Base-by-base conservation (phyloP, 345 rosid genomes). In the Carallia pectinifolia region DNA sequence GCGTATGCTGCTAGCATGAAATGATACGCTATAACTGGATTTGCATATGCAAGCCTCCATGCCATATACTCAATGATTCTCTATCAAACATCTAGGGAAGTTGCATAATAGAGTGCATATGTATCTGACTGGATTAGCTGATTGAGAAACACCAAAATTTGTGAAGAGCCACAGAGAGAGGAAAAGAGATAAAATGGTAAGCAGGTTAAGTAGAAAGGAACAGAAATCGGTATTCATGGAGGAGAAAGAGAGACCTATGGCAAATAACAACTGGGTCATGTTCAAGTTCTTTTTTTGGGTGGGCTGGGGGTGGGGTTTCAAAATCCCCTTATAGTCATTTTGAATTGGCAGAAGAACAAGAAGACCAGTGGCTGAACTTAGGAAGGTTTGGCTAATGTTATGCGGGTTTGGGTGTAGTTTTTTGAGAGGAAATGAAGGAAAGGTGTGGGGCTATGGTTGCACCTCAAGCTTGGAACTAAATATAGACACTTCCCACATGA, bases 301-400 rank as follows among this genome's bases (percentile, higher is more conserved):
- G 23, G 23, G 23, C 23, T 23, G 23, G 23, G 23, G 23, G 23
- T 30, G 8, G 34, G 54, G 31, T 62, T 79, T 71, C 66, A 59
- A 71, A 74, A 76, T 60, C 73, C 84, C 84, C 83, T 63, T 78
- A 74, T 71, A 71, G 73, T 72, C 80, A 81, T 68, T 78, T 71
- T 71, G 82, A 80, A 79, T 74, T 65, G 89, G 84, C 88, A 80
- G 39, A 53, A 80, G 23, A 81, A 73, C 59, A 79, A 77, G 88
- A 68, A 74, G 75, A 76, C 71, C 80, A 79, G 77, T 64, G 56
- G 77, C 80, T 76, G 74, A 75, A 66, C 75, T 53, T 61, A 69
- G 80, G 80, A 71, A 73, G 73, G 74, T 37, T 40, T 53, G 71
- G 54, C 17, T 7, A 61, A 29, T 61, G 48, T 58, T 72, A 69